phyloP scores from a whole-genome alignment of 1,284 basidiomycete genomes.

The Leccinum laetum region DNA sequence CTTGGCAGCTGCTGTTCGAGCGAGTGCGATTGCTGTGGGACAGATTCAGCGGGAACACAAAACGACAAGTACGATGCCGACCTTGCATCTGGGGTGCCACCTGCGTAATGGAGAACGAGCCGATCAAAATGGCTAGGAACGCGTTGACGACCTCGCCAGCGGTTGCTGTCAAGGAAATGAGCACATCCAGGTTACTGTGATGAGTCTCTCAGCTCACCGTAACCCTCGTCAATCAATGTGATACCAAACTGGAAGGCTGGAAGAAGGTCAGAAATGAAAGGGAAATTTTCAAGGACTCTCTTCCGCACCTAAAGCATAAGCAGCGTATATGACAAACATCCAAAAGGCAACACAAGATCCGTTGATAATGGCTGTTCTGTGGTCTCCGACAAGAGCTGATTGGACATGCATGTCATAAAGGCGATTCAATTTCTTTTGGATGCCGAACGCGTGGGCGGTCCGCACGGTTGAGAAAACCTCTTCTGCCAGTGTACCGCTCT shows the following conservation, averaged over 20 bases:
- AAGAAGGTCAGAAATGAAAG: neutral
- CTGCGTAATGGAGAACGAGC: slow-evolving; percentile 84
- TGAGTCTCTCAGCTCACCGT: slow-evolving; percentile 39
- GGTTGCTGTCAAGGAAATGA: slow-evolving; percentile 41
- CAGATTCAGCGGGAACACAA: neutral
- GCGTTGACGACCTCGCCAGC: slow-evolving; percentile 83
- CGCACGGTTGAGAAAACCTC: slow-evolving; percentile 91
- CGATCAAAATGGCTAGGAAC: slow-evolving; percentile 84
- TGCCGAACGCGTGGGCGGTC: slow-evolving; percentile 92
- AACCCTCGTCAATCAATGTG: slow-evolving; percentile 71
- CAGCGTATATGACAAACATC: slow-evolving; percentile 82
- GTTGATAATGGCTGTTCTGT: slow-evolving; percentile 65
- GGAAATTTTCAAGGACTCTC: neutral
- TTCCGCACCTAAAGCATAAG: slow-evolving; percentile 59
- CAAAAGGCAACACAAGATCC: slow-evolving; percentile 71
- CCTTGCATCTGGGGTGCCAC: slow-evolving; percentile 84
- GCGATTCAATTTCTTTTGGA: slow-evolving; percentile 62
- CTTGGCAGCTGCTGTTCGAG: slow-evolving; percentile 91
- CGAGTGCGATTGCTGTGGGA: slow-evolving; percentile 71
- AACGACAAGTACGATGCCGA: slow-evolving; percentile 23
- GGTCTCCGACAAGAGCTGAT: slow-evolving; percentile 57
- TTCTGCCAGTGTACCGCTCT: slow-evolving; percentile 87
- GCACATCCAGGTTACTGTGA: neutral
- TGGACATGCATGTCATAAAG: slow-evolving; percentile 74
- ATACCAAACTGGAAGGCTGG: slow-evolving; percentile 79